Percentiles rank a stretch among this genome's conserved stretches.
Evolutionary conservation across 208 protist genomes (phyloP).

Genomic region (Leishmania gerbilli): DNA sequence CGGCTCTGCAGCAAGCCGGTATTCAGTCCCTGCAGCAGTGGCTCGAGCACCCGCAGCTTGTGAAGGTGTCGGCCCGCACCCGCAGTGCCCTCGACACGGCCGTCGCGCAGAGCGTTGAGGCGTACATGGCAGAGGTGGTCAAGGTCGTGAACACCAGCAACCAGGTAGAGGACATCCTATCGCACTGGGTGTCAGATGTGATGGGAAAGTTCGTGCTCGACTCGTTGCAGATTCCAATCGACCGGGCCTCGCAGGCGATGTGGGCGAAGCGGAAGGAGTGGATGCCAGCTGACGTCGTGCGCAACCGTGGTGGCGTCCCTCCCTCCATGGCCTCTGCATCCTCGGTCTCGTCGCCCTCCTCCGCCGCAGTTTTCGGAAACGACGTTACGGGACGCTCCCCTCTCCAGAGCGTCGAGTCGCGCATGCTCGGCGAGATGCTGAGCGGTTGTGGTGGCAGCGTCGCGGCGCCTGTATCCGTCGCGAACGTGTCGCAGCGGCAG

Average conservation of each 20-base stretch:
- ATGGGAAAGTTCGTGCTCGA: constrained; percentile 79
- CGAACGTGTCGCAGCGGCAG: constrained; percentile 10
- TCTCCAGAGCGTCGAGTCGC: constrained; percentile 20
- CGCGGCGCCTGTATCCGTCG: constrained; percentile 5
- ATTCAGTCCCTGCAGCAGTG: constrained; percentile 83
- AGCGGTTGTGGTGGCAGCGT: constrained; percentile 3
- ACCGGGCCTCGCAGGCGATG: constrained; percentile 51
- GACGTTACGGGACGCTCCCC: constrained; percentile 16
- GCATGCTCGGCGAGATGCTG: constrained; percentile 29
- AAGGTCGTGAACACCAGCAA: constrained; percentile 66
- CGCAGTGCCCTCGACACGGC: constrained; percentile 77
- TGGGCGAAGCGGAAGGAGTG: constrained; percentile 33
- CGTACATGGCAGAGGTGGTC: constrained; percentile 70
- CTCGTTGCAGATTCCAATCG: constrained; percentile 60
- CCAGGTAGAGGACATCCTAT: constrained; percentile 38
- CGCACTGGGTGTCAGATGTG: constrained; percentile 66
- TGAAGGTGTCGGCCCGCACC: constrained; percentile 74
- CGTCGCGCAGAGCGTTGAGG: constrained; percentile 68
- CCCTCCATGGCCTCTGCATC: not conserved
- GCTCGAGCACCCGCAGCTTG: constrained; percentile 72
- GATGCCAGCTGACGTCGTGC: constrained; percentile 28
- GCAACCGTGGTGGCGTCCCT: constrained; percentile 5
- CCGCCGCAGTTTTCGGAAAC: not conserved
- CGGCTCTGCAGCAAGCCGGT: constrained; percentile 68
- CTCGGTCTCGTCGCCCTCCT: not conserved